Evolutionary conservation across 2,329 filamentous ascomycete species (phyloP).

Genomic region (Dactylellina drechsleri): DNA sequence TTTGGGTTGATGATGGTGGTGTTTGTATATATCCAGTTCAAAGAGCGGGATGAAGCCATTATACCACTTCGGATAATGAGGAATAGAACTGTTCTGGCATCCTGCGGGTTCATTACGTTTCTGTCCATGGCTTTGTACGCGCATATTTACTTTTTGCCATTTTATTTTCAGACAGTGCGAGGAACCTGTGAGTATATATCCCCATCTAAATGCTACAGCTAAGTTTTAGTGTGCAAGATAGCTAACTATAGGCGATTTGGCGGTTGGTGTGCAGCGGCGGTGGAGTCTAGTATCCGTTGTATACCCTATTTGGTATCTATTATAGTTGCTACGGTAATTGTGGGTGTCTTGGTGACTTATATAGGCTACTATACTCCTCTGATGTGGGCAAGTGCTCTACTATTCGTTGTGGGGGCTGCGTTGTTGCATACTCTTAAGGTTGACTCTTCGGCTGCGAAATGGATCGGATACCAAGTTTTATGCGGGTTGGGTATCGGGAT

Average conservation of each 20-base stretch:
- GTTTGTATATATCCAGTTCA: slow-evolving; percentile 60
- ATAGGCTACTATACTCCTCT: too few relatives aligned
- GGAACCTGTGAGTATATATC: slow-evolving; percentile 56
- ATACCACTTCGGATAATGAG: slow-evolving; percentile 61
- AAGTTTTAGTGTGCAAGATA: too few relatives aligned
- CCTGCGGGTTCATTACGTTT: slow-evolving; percentile 59
- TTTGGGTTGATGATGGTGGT: slow-evolving; percentile 58
- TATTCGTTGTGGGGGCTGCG: too few relatives aligned
- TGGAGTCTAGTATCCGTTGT: slow-evolving; percentile 65
- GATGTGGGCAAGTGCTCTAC: too few relatives aligned
- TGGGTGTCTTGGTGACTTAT: too few relatives aligned
- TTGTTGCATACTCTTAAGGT: slow-evolving; percentile 62
- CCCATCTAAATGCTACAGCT: too few relatives aligned
- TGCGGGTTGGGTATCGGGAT: slow-evolving; percentile 59
- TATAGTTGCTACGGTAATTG: slow-evolving; percentile 62
- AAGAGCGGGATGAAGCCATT: slow-evolving; percentile 61
- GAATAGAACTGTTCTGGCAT: slow-evolving; percentile 54
- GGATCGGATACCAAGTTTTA: slow-evolving; percentile 60
- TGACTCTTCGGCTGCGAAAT: slow-evolving; percentile 60
- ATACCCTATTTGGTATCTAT: slow-evolving; percentile 62
- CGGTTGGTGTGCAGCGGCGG: slow-evolving; percentile 58
- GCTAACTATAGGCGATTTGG: too few relatives aligned
- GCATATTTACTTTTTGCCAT: slow-evolving; percentile 63
- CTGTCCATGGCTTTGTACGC: slow-evolving; percentile 62
- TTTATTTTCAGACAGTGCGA: slow-evolving; percentile 66